Percentiles rank a stretch among this genome's conserved stretches.
phyloP scores from a whole-genome alignment of 441 rosid genomes.

The Corymbia citriodora region DNA sequence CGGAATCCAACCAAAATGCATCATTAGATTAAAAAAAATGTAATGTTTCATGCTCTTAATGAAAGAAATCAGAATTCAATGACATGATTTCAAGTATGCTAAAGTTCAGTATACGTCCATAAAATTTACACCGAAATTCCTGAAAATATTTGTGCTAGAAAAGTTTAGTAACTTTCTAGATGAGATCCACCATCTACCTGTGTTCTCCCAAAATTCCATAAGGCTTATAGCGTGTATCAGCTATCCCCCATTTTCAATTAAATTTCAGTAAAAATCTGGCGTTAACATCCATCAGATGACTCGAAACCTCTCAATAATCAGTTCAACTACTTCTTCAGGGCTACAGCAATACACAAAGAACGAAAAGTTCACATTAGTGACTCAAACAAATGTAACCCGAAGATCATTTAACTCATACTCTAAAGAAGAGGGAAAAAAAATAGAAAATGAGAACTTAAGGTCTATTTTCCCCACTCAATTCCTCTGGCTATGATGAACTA shows the following conservation, averaged over 20 bases:
- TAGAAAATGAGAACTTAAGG: not conserved
- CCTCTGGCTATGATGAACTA: not conserved
- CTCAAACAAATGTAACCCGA: not conserved
- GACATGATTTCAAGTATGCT: too few species aligned
- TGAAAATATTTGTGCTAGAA: too few species aligned
- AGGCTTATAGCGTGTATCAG: rapidly evolving
- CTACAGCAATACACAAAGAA: not conserved
- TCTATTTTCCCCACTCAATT: not conserved
- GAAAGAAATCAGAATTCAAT: too few species aligned
- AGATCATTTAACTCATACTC: not conserved
- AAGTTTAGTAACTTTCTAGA: not conserved
- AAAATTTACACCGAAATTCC: too few species aligned
- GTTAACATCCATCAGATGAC: not conserved
- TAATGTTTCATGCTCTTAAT: too few species aligned
- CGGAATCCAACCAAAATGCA: too few species aligned
- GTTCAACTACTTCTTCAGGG: not conserved
- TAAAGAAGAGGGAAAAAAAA: not conserved
- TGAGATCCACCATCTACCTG: rapidly evolving
- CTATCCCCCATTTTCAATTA: too few species aligned
- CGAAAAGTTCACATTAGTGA: not conserved
- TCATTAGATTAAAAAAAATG: too few species aligned
- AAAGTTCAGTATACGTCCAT: too few species aligned
- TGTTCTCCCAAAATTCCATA: rapidly evolving
- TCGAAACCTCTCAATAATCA: not conserved
- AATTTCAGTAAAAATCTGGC: not conserved